These are phyloP conservation scores for Limnanthes douglasii DNA, from an alignment of 345 rosid genomes.

Conservation along the genomic window DNA sequence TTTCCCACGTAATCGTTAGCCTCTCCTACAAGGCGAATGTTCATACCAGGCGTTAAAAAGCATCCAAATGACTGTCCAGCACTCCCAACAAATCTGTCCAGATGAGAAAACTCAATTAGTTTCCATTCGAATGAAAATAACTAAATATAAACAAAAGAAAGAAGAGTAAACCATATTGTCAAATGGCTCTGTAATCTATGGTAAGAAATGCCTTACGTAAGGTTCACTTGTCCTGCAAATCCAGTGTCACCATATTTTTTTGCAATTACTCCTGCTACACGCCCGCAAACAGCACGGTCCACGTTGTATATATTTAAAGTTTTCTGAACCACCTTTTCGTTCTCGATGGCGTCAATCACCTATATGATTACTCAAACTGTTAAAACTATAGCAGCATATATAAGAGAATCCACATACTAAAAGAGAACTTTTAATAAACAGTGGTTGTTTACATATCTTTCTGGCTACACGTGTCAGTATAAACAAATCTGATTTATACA, in stretches of 20 bases:
- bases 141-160: too few relatives aligned
- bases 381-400: too few relatives aligned
- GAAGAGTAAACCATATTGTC: too few relatives aligned
- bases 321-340: constrained; percentile 63
- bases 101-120: constrained; percentile 13
- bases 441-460: too few relatives aligned
- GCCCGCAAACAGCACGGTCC: constrained; percentile 96
- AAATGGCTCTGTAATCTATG: too few relatives aligned
- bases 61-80: constrained; percentile 98
- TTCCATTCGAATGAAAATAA: too few relatives aligned
- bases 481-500: too few relatives aligned
- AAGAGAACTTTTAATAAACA: too few relatives aligned
- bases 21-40: constrained; percentile 80
- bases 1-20: constrained; percentile 97
- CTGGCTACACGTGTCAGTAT: too few relatives aligned
- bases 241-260: constrained; percentile 97
- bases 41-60: constrained; percentile 97
- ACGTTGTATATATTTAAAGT: constrained; percentile 69
- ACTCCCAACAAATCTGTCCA: constrained; percentile 89
- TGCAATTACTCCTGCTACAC: constrained; percentile 79
- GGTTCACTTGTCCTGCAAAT: constrained; percentile 92
- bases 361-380: constrained; percentile 15
- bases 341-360: constrained; percentile 72
- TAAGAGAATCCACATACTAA: too few relatives aligned
- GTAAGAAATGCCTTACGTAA: constrained; percentile 48